Conservation (phyloP, 768 basidiomycete species). For the Sutorius australiensis region DNA sequence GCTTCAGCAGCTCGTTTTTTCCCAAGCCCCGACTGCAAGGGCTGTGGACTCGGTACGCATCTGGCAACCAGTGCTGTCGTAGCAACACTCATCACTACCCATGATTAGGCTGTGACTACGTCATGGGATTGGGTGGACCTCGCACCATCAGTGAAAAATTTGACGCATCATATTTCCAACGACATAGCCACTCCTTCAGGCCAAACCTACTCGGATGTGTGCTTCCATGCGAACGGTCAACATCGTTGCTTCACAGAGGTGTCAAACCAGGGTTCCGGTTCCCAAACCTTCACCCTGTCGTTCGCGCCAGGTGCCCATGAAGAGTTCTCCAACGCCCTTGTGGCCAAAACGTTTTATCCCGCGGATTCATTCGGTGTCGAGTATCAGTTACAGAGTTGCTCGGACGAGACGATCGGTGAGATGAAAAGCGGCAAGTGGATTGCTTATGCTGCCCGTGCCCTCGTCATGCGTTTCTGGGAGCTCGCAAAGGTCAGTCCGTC, state of each 20-base stretch:
- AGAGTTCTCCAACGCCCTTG: conserved; percentile 44
- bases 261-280: conserved; percentile 33
- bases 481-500: conserved; percentile 62
- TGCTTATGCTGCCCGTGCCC: conserved; percentile 74
- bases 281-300: conserved; percentile 46
- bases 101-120: conserved; percentile 26
- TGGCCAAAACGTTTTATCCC: conserved; percentile 26
- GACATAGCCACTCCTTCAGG: conserved; percentile 41
- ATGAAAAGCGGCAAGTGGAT: conserved; percentile 87
- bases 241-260: conserved; percentile 40
- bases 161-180: conserved; percentile 47
- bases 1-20: conserved; percentile 71
- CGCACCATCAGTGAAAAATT: conserved; percentile 40
- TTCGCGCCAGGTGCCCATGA: conserved; percentile 49
- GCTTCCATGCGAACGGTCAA: conserved; percentile 37
- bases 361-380: conserved; percentile 41
- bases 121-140: conserved; percentile 41
- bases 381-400: conserved; percentile 47
- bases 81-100: conserved; percentile 3
- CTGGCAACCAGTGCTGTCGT: background rate
- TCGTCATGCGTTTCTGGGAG: conserved; percentile 81
- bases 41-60: conserved; percentile 36
- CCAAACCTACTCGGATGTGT: conserved; percentile 47
- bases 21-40: conserved; percentile 38
- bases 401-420: conserved; percentile 54